phyloP scores from a whole-genome alignment of 2,329 filamentous ascomycete genomes.

The Talaromyces piceae region DNA sequence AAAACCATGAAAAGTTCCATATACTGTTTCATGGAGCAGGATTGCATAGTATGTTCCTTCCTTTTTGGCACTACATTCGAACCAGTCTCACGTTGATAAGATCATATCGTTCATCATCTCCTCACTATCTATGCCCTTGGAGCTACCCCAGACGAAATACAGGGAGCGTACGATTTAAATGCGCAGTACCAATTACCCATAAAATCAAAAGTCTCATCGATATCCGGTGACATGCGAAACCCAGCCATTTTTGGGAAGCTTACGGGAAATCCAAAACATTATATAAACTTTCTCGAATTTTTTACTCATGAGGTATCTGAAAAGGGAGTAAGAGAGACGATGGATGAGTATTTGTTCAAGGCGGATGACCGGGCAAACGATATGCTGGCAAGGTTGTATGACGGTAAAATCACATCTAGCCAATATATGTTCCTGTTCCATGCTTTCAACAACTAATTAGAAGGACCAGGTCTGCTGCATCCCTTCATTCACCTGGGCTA shows the following conservation, averaged over 20 bases:
- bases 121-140: conserved; percentile 70
- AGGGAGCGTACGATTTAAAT: conserved; percentile 59
- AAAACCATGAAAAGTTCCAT: conserved; percentile 65
- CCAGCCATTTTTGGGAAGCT: conserved; percentile 49
- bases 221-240: conserved; percentile 51
- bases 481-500: conserved; percentile 81
- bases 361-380: conserved; percentile 58
- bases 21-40: conserved; percentile 69
- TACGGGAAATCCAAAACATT: conserved; percentile 58
- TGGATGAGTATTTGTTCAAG: conserved; percentile 64
- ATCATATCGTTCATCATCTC: conserved; percentile 74
- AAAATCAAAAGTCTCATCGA: conserved; percentile 38
- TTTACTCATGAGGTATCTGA: conserved; percentile 65
- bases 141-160: conserved; percentile 52
- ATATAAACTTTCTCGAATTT: conserved; percentile 67
- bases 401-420: conserved; percentile 41
- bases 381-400: conserved; percentile 63
- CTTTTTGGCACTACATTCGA: too few relatives aligned
- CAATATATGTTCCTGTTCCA: not conserved
- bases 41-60: conserved; percentile 53
- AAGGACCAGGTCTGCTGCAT: conserved; percentile 57
- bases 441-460: conserved; percentile 16
- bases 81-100: conserved; percentile 17
- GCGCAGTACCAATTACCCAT: conserved; percentile 56
- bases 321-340: conserved; percentile 53